Percentiles rank a stretch among this genome's conserved stretches.
Conservation (phyloP, 2,329 filamentous ascomycete species). For the Trichoderma koningii region DNA sequence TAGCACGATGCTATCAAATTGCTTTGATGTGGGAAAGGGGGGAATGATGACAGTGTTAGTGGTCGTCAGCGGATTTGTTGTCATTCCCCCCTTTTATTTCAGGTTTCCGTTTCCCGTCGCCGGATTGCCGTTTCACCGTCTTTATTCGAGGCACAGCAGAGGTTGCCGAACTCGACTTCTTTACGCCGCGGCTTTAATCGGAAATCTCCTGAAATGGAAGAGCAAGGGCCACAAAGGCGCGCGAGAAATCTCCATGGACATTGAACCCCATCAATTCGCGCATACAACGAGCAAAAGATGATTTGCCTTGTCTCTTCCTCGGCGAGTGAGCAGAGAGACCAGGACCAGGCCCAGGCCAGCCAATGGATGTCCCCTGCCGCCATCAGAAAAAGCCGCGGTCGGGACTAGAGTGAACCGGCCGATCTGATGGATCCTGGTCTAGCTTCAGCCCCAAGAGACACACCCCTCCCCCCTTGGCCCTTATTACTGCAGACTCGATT, state of each 20-base stretch:
- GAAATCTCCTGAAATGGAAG: background rate
- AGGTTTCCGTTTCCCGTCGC: background rate
- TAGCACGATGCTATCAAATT: background rate
- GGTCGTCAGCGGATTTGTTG: background rate
- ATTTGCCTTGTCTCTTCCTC: background rate
- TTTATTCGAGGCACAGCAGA: background rate
- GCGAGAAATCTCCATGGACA: constrained; percentile 11
- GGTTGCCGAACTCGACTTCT: no score
- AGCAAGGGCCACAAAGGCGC: background rate
- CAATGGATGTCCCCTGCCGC: constrained; percentile 7
- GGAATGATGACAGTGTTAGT: background rate
- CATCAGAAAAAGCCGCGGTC: constrained; percentile 25
- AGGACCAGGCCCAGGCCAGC: no score
- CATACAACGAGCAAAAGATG: background rate
- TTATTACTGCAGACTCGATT: no score
- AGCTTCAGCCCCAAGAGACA: constrained; percentile 17
- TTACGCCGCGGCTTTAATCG: constrained; percentile 18
- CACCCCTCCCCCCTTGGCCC: background rate
- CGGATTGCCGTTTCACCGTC: constrained; percentile 1
- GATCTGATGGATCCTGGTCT: constrained; percentile 20
- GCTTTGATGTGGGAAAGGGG: background rate
- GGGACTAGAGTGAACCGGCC: constrained; percentile 26
- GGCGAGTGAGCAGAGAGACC: constrained; percentile 4
- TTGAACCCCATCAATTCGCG: constrained; percentile 21
- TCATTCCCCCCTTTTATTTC: constrained; percentile 4